Evolutionary conservation across 2,329 filamentous ascomycete species (phyloP), one percentile per base, ranked within the genome.

Genomic region (Metarhizium guizhouense): DNA sequence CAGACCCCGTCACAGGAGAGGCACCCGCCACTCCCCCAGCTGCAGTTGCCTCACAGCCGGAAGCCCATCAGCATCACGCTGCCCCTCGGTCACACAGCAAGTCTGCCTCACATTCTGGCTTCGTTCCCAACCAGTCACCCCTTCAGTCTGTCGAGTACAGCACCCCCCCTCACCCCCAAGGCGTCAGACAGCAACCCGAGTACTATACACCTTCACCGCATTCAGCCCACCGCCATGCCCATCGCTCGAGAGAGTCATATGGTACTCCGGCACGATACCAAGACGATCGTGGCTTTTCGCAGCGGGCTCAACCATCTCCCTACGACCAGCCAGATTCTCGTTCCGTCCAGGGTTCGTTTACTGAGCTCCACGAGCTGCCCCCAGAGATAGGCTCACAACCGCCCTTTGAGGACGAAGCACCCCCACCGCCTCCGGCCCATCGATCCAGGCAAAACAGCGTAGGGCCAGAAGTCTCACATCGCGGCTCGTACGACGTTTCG

Each of bases 1-100:
- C 83, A 1, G 89, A 94, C 67, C 90, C 90, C 14, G 81, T 87
- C 58, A 78, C 80, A 53, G 72, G 80, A 60, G 77, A 82, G 61
- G 67, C 75, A 48, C 72, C 79, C 6, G 55, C 59, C 20, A 55
- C 58, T 38, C 56, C 61, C 20, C 58, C 63, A 25, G 58, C 43
- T 40, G 60, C 58, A 6, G 40, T 43, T 63, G 65, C n/a, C 56
- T 65, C 34, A 61, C 67, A 52, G 56, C 70, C 7, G 64, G 71
- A 48, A 68, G 70, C 80, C 45, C 73, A 75, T 51, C 76, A 76
- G 47, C 72, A 74, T 52, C 76, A 76, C 56, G 75, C 76, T 7
- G 75, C 78, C 6, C 71, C 76, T 34, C 74, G 80, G 56, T 65
- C 71, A 11, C 76, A 79, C 48, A 73, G 74, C 7, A 77, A 72